Conservation (phyloP, 371 early-diverging fungal genomes). For the Lichtheimia corymbifera region DNA sequence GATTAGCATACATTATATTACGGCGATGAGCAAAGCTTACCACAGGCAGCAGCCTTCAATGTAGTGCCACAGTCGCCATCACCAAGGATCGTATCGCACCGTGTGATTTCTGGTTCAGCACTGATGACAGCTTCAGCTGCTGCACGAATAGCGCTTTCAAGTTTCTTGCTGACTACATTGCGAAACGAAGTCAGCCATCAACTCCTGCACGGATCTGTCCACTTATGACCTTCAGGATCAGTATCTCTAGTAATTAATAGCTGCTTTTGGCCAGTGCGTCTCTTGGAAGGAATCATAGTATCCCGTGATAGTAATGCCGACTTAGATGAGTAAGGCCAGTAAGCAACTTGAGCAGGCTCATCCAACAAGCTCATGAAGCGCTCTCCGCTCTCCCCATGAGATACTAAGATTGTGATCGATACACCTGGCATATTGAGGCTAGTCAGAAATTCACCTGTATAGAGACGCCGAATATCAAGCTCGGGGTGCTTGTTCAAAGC, state of each 20-base stretch:
- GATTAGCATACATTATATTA: background rate
- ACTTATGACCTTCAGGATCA: too few species aligned
- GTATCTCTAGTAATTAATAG: too few species aligned
- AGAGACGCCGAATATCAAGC: conserved; percentile 54
- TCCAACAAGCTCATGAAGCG: conserved; percentile 23
- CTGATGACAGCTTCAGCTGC: conserved; percentile 59
- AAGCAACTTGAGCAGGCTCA: conserved; percentile 36
- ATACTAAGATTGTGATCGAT: conserved; percentile 59
- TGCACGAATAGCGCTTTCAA: conserved; percentile 34
- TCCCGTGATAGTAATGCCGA: too few species aligned
- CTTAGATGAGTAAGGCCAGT: background rate
- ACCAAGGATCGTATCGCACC: conserved; percentile 71
- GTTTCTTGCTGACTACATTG: too few species aligned
- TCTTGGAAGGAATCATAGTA: too few species aligned
- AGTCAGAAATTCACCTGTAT: conserved; percentile 71
- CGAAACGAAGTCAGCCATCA: too few species aligned
- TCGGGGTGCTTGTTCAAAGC: conserved; percentile 23
- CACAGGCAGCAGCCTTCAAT: conserved; percentile 63
- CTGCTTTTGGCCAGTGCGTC: too few species aligned
- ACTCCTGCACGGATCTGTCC: too few species aligned
- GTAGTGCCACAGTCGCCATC: conserved; percentile 87
- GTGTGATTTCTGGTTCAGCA: conserved; percentile 73
- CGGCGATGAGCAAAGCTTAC: conserved; percentile 13
- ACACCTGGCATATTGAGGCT: conserved; percentile 80
- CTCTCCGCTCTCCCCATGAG: conserved; percentile 26